Conservation (phyloP, 1,284 basidiomycete species). For the Mycosarcoma mackinlayi region DNA sequence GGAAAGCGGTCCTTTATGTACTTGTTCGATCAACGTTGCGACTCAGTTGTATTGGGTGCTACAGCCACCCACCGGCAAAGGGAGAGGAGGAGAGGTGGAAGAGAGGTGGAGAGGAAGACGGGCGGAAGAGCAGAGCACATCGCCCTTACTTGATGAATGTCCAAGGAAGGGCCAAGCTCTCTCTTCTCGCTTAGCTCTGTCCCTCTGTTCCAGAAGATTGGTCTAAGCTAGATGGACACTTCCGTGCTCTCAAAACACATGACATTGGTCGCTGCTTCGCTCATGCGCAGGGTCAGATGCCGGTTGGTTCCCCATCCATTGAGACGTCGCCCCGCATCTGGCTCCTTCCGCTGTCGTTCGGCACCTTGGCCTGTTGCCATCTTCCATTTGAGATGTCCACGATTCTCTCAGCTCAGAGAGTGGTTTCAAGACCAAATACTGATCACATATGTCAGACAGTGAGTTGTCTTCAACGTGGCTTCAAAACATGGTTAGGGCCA, state of each 20-base stretch:
- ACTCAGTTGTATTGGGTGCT: no score
- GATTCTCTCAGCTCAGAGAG: no score
- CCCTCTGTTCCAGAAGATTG: slow-evolving; percentile 1
- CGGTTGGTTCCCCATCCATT: slow-evolving; percentile 6
- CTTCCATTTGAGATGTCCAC: no score
- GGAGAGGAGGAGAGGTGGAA: neutral
- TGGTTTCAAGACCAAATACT: no score
- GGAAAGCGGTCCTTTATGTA: slow-evolving; percentile 23
- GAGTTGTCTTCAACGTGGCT: slow-evolving; percentile 3
- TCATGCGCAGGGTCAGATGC: slow-evolving; percentile 21
- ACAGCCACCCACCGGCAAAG: no score
- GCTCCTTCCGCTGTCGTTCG: neutral
- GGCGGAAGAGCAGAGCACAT: neutral
- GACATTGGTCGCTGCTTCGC: slow-evolving; percentile 23
- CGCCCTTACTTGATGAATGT: slow-evolving; percentile 19
- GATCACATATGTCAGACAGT: neutral
- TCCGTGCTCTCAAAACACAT: slow-evolving; percentile 47
- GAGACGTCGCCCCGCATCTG: no score
- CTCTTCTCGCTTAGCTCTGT: slow-evolving; percentile 2
- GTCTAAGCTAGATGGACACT: no score
- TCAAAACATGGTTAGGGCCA: neutral
- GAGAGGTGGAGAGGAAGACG: neutral
- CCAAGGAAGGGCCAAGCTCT: neutral
- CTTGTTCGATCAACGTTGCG: slow-evolving; percentile 2
- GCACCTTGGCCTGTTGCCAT: neutral